These are phyloP conservation scores for Daldinia sp. DNA, from an alignment of 2,329 filamentous ascomycete genomes.

Conservation along the genomic window DNA sequence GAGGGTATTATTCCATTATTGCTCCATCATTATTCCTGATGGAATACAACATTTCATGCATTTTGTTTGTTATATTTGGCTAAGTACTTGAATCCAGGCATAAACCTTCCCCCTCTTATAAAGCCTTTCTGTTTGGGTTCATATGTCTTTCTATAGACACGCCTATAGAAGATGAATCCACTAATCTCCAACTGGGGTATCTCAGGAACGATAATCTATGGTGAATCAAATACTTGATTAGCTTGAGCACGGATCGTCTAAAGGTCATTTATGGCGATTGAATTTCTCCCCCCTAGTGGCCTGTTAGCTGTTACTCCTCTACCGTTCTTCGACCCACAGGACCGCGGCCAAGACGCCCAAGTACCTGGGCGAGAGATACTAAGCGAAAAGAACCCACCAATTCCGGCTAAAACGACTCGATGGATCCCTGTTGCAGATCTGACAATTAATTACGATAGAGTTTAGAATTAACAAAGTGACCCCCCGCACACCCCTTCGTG, in stretches of 20 bases:
- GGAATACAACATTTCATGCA: not conserved
- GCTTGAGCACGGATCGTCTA: conserved; percentile 4
- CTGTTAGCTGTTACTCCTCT: conserved; percentile 20
- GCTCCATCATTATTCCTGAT: conserved; percentile 8
- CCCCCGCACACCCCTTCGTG: conserved; percentile 38
- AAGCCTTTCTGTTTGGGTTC: not conserved
- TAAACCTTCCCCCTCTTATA: conserved; percentile 14
- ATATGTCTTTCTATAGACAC: conserved; percentile 7
- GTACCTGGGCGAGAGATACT: conserved; percentile 42
- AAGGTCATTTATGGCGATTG: conserved; percentile 19
- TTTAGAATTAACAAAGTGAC: conserved; percentile 44
- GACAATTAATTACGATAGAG: conserved; percentile 44
- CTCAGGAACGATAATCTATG: conserved; percentile 11
- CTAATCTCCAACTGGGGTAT: not conserved
- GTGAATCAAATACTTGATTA: conserved; percentile 28
- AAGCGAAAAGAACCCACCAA: conserved; percentile 41
- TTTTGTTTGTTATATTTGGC: conserved; percentile 1
- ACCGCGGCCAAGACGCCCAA: conserved; percentile 42
- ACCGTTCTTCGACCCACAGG: conserved; percentile 29
- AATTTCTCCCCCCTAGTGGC: conserved; percentile 15
- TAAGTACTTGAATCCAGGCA: conserved; percentile 8
- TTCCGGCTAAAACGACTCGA: conserved; percentile 47
- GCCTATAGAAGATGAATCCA: conserved; percentile 3
- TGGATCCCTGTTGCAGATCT: conserved; percentile 45
- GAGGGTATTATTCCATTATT: conserved; percentile 13